Base-by-base conservation (phyloP, 768 basidiomycete species). In the Xanthoconium purpureum region DNA sequence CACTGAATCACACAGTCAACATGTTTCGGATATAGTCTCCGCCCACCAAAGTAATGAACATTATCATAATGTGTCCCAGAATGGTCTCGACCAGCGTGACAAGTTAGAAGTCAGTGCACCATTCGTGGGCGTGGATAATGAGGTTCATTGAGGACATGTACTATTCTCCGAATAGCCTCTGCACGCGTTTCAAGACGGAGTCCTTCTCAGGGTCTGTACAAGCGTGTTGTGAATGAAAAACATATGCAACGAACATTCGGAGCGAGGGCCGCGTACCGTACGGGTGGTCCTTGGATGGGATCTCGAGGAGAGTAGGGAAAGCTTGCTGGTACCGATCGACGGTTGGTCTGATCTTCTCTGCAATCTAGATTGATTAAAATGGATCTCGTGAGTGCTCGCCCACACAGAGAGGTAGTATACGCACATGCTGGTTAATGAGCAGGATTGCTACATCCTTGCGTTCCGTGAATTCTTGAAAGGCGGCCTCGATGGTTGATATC, bases 251-350 rank as follows among this genome's bases (percentile, higher is more conserved):
- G 39, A 38, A 32, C 36, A 37, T 17, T 18, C 39, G 45, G 47
- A 24, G 38, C 33, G 47, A 36, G 39, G 39, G 54, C 32, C 39
- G 74, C 83, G 56, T 52, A 96, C 96, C 95, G 65, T 98, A 98
- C 36, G 96, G 96, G 73, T 97, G 94, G 68, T 98, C 96, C 72
- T 98, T 98, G 53, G 93, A 94, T 28, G 97, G 97, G 59, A 99
- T 98, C 74, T 99, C 97, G 15, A 99, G 84, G 39, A 99, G 75
- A 0, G 97, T 94, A 20, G 97, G 97, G 77, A 99, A 99, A 0
- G 96, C 86, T 72, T 94, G 91, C 61, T 92, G 87, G 72, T 99
- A 99, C 65, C 87, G 86, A 74, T 99, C 97, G 13, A 99, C 93
- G 1, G 90, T 85, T 0, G 93, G 93, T 37, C 97, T 80, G 60